A percentile compares a stretch with the other conserved stretches of the same genome.
These are phyloP conservation scores for Bryum argenteum DNA, from an alignment of 225 moss, liverwort and hornwort species.

Conservation along the genomic window DNA sequence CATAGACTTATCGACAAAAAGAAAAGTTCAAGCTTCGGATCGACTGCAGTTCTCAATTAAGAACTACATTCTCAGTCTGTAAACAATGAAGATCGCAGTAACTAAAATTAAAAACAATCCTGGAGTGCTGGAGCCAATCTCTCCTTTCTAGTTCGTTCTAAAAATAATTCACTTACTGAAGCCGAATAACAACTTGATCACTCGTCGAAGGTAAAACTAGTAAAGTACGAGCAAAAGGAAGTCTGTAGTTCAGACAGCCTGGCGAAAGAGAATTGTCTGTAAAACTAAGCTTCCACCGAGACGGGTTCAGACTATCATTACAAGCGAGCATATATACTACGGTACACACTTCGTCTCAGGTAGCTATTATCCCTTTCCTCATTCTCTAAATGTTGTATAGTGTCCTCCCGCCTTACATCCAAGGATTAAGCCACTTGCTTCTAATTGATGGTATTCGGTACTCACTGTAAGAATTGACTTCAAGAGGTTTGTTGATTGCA, in stretches of 20 bases:
- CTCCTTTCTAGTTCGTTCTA: not conserved
- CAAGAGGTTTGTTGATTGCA: too few species aligned
- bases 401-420: too few species aligned
- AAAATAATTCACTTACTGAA: slow-evolving; percentile 16
- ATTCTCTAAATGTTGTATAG: too few species aligned
- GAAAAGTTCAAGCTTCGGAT: not conserved
- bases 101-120: not conserved
- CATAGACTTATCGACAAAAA: not conserved
- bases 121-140: too few species aligned
- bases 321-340: too few species aligned
- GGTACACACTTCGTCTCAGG: too few species aligned
- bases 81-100: slow-evolving; percentile 18
- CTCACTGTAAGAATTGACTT: too few species aligned
- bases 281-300: not conserved
- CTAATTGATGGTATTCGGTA: too few species aligned
- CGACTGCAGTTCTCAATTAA: slow-evolving; percentile 14
- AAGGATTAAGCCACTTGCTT: too few species aligned
- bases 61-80: not conserved
- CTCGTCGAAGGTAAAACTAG: slow-evolving; percentile 9
- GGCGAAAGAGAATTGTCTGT: slow-evolving; percentile 14
- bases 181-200: not conserved
- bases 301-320: too few species aligned
- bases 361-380: too few species aligned
- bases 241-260: slow-evolving; percentile 23
- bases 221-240: too few species aligned